phyloP scores from a whole-genome alignment of 257 asterid genomes.

The Solanum chiquidenum region DNA sequence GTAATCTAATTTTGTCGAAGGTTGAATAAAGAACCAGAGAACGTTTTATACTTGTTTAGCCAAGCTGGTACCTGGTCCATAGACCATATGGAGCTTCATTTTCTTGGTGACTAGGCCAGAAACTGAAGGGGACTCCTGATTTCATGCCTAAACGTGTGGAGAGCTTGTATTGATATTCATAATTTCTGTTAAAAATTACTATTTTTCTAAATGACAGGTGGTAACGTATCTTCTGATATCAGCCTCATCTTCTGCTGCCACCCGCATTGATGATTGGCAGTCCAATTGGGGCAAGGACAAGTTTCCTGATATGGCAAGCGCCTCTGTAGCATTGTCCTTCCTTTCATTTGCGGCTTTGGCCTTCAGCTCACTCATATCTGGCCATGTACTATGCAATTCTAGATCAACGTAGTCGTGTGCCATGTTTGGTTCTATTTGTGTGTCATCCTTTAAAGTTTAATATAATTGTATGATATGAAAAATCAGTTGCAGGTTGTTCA shows the following conservation, averaged over 20 bases:
- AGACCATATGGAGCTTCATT: neutral
- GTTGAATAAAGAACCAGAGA: neutral
- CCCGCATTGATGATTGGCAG: slow-evolving; percentile 71
- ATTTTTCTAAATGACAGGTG: slow-evolving; percentile 31
- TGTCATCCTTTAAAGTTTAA: neutral
- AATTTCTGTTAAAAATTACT: neutral
- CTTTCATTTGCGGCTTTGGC: slow-evolving; percentile 76
- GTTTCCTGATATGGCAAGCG: slow-evolving; percentile 73
- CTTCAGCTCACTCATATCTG: slow-evolving; percentile 63
- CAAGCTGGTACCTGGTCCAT: neutral
- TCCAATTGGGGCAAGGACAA: slow-evolving; percentile 78
- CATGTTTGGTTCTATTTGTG: neutral
- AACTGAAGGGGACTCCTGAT: neutral
- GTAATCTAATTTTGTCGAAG: neutral
- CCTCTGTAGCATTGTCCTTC: slow-evolving; percentile 63
- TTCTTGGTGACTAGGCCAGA: neutral
- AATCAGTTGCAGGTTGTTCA: neutral
- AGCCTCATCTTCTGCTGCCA: slow-evolving; percentile 83
- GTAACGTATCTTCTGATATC: slow-evolving; percentile 82
- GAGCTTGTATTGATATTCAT: neutral
- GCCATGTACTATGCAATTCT: slow-evolving; percentile 59
- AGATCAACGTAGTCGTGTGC: slow-evolving; percentile 11
- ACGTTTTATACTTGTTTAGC: neutral
- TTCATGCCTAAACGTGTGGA: neutral
- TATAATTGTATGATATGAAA: neutral